A percentile compares a stretch with the other conserved stretches of the same genome.
Conservation (phyloP, 2,329 filamentous ascomycete genomes). For the Corynespora cassiicola region DNA sequence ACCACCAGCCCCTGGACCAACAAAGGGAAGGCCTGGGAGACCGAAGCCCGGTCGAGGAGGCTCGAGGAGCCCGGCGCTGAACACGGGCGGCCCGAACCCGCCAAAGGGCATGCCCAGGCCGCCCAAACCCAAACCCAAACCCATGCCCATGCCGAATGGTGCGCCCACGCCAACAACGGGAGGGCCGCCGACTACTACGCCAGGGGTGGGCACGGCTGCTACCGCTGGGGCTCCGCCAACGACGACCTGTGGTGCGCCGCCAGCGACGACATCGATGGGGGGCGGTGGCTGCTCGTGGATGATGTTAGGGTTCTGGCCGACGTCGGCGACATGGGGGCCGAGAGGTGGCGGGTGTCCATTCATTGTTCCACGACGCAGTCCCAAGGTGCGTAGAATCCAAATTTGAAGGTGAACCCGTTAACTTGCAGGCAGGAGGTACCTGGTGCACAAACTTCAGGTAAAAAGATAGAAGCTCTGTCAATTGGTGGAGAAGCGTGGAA, state of each 20-base stretch:
- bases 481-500: not conserved
- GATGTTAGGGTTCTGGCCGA: slow-evolving; percentile 43
- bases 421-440: no score
- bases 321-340: slow-evolving; percentile 34
- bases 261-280: slow-evolving; percentile 23
- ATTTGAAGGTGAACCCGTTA: no score
- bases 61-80: slow-evolving; percentile 31
- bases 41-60: slow-evolving; percentile 30
- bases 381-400: no score
- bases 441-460: no score
- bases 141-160: no score
- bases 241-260: slow-evolving; percentile 19
- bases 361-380: slow-evolving; percentile 24
- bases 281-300: slow-evolving; percentile 40
- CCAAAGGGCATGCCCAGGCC: no score
- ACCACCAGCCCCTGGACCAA: slow-evolving; percentile 20
- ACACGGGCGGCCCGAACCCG: slow-evolving; percentile 8
- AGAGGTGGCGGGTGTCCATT: slow-evolving; percentile 32
- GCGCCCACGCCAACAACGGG: no score
- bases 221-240: no score
- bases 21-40: slow-evolving; percentile 29
- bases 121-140: no score
- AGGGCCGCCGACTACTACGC: no score
- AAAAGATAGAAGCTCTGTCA: no score
- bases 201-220: no score